These are phyloP conservation scores for Lichtheimia ramosa DNA, from an alignment of 371 early-diverging fungal species.

Conservation along the genomic window DNA sequence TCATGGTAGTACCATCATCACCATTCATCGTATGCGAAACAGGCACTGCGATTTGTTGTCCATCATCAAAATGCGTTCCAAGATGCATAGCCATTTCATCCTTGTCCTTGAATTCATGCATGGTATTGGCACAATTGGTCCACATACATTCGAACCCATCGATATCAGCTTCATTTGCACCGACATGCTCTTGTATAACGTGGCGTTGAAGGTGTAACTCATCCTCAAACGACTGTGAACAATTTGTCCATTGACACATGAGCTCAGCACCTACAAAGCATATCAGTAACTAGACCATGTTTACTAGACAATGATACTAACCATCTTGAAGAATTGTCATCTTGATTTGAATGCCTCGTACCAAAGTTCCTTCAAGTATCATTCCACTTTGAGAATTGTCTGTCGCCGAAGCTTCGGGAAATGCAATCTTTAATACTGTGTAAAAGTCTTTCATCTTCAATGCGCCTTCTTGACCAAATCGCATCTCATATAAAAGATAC, in stretches of 20 bases:
- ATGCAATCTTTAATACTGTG: slow-evolving; percentile 44
- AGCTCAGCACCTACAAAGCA: slow-evolving; percentile 13
- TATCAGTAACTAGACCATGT: slow-evolving; percentile 14
- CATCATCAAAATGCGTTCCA: slow-evolving; percentile 35
- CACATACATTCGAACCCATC: slow-evolving; percentile 28
- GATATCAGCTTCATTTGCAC: slow-evolving; percentile 27
- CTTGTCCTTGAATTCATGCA: slow-evolving; percentile 37
- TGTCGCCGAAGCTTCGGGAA: slow-evolving; percentile 21
- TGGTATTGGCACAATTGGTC: slow-evolving; percentile 25
- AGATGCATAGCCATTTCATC: slow-evolving; percentile 40
- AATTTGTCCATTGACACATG: slow-evolving; percentile 54
- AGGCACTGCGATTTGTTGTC: slow-evolving; percentile 4
- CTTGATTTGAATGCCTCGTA: slow-evolving; percentile 33
- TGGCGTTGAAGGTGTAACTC: slow-evolving; percentile 49
- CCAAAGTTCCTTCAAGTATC: slow-evolving; percentile 27
- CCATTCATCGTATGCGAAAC: slow-evolving; percentile 2
- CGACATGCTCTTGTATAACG: slow-evolving; percentile 45
- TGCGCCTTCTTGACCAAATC: slow-evolving; percentile 49
- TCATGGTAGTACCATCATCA: background rate
- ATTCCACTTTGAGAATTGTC: slow-evolving; percentile 15
- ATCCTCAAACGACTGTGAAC: slow-evolving; percentile 44
- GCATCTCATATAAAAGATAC: slow-evolving; percentile 41
- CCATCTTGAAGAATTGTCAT: slow-evolving; percentile 36
- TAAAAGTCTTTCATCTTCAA: slow-evolving; percentile 45
- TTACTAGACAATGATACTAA: slow-evolving; percentile 10